Evolutionary conservation across 2,329 filamentous ascomycete species (phyloP), one percentile per base, ranked within the genome.

Genomic region (Penicillium brasilianum): DNA sequence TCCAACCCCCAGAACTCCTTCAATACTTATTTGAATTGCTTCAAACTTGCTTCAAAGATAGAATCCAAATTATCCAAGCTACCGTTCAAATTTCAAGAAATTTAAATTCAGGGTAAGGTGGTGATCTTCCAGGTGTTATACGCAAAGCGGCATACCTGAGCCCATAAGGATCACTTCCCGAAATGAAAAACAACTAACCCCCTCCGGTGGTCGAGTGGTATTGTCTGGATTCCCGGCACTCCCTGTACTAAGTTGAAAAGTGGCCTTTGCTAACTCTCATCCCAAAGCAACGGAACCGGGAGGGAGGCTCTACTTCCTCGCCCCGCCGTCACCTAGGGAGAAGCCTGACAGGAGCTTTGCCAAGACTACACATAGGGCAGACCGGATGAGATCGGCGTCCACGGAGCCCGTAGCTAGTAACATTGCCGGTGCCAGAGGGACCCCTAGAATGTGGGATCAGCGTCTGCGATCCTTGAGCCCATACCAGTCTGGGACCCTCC

Each of bases 371-470:
- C 52, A 55, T 55, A 44, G 52, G 52, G 52, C 37, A 44, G 52
- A 54, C 51, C 51, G 32, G 51, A 32, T 39, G 34, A 7, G 36
- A 25, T 28, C 3, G n/a, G 34, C 34, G 51, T 32, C 51, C 34
- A 54, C 51, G 51, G 51, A 54, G 51, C 37, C 52, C 37, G 52
- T 44, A 44, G 52, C 52, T 55, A 55, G 52, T 55, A 55, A n/a
- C 52, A 30, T 43, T 39, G 52, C 52, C 39, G 37, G 44, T 55
- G 37, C 8, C 50, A 55, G 22, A 25, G 25, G 39, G 52, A 44
- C 34, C 34, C 52, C 18, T 13, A 44, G 18, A 14, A 25, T 32
- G 52, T 55, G 52, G 52, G 52, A 55, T 53, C 36, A 39, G 34
- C 34, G 34, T 44, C 37, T 55, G 52, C 37, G 37, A 55, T 55